These are phyloP conservation scores for Pestalotiopsis sp. DNA, from an alignment of 2,329 filamentous ascomycete genomes.

Conservation along the genomic window DNA sequence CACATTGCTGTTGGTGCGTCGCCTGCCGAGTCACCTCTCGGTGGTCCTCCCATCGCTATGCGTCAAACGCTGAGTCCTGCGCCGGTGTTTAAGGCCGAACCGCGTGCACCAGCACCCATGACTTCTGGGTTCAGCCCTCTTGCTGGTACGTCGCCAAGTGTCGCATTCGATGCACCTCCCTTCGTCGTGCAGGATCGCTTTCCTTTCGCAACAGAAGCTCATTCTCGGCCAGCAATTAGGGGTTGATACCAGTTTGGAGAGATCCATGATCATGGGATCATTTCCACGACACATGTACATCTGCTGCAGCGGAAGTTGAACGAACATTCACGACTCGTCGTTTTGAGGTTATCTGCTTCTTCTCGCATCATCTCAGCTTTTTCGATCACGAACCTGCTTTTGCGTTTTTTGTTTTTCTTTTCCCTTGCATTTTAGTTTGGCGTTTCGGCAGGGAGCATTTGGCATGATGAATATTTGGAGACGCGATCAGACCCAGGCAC, in stretches of 20 bases:
- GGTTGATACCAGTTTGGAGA: constrained; percentile 30
- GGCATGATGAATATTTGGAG: neutral
- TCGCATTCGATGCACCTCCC: constrained; percentile 22
- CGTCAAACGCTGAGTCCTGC: constrained; percentile 35
- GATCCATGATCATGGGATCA: neutral
- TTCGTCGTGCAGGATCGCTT: constrained; percentile 48
- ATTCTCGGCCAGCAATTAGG: constrained; percentile 52
- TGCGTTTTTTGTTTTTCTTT: neutral
- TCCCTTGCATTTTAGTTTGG: neutral
- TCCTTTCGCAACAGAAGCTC: constrained; percentile 51
- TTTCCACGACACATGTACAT: neutral
- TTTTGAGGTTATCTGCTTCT: neutral
- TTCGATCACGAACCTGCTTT: neutral
- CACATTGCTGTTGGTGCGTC: constrained; percentile 35
- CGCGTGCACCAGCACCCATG: constrained; percentile 48
- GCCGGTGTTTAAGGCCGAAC: constrained; percentile 37
- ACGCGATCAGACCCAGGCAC: neutral
- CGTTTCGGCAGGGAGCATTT: constrained; percentile 9
- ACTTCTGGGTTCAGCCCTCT: constrained; percentile 46
- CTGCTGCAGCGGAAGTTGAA: neutral
- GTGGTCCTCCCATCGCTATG: constrained; percentile 23
- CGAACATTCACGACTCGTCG: constrained; percentile 3
- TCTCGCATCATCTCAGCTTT: neutral
- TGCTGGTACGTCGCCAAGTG: constrained; percentile 40
- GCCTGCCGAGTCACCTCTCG: constrained; percentile 36